Evolutionary conservation across 192 early-diverging fungal genomes (phyloP).

Genomic region (Physocladia obscura): DNA sequence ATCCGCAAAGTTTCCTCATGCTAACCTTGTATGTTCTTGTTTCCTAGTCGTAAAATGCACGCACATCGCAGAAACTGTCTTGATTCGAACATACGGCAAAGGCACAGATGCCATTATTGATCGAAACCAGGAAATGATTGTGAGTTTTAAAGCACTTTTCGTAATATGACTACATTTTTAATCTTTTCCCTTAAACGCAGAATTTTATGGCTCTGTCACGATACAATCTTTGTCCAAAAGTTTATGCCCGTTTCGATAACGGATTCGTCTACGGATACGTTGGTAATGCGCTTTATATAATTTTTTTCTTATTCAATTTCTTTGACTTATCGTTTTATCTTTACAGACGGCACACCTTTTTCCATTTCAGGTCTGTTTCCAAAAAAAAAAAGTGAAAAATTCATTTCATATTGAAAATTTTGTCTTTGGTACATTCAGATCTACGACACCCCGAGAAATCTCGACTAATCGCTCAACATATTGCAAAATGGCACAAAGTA

Average conservation of each 20-base stretch:
- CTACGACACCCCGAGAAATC: conserved; percentile 52
- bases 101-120: conserved; percentile 88
- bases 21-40: background rate
- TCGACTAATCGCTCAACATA: conserved; percentile 70
- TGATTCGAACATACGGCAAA: conserved; percentile 88
- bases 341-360: conserved; percentile 46
- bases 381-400: conserved; percentile 44
- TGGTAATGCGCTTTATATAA: background rate
- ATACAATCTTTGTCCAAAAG: conserved; percentile 65
- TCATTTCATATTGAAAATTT: background rate
- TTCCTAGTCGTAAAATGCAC: conserved; percentile 26
- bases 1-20: background rate
- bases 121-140: conserved; percentile 78
- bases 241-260: conserved; percentile 84
- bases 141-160: conserved; percentile 37
- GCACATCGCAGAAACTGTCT: conserved; percentile 44
- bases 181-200: conserved; percentile 38
- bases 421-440: background rate
- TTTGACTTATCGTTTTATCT: background rate
- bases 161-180: background rate
- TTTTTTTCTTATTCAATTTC: background rate
- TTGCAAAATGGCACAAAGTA: conserved; percentile 83
- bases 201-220: conserved; percentile 76
- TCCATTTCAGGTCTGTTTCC: conserved; percentile 2
- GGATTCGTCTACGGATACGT: conserved; percentile 86